phyloP scores from a whole-genome alignment of 306 rosid species.

The Vigna nakashimae region DNA sequence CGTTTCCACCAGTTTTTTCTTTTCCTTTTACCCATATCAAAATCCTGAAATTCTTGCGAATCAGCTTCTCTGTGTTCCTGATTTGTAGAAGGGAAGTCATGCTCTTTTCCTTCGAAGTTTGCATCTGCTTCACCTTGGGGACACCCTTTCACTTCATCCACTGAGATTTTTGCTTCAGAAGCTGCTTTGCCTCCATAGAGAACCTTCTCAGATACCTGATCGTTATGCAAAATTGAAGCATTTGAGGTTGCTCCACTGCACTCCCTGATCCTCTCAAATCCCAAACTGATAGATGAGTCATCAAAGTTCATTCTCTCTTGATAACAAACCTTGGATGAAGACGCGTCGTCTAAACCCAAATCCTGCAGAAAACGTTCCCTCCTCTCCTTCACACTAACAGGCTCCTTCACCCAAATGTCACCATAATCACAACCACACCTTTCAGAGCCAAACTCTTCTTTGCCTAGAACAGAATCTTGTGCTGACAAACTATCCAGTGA shows the following conservation, averaged over 20 bases:
- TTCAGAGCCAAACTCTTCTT: conserved; percentile 41
- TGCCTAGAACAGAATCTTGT: conserved; percentile 44
- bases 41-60: conserved; percentile 41
- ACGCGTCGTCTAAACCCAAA: conserved; percentile 56
- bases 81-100: not conserved
- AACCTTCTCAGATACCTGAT: conserved; percentile 22
- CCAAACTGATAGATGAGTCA: conserved; percentile 31
- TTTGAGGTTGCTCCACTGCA: conserved; percentile 56
- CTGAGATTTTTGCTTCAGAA: conserved; percentile 28
- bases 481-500: conserved; percentile 62
- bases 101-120: conserved; percentile 28
- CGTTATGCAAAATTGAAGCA: conserved; percentile 24
- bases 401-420: conserved; percentile 71
- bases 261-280: conserved; percentile 55
- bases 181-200: conserved; percentile 16
- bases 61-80: conserved; percentile 38
- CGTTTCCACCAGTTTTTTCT: conserved; percentile 59
- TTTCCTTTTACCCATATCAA: conserved; percentile 47
- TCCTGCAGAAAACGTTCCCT: conserved; percentile 55
- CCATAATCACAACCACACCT: conserved; percentile 38
- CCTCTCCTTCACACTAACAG: conserved; percentile 65
- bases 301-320: conserved; percentile 39
- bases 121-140: conserved; percentile 26
- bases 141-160: conserved; percentile 41
- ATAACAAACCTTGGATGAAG: conserved; percentile 38